Base-by-base conservation (phyloP, 1,284 basidiomycete genomes). In the Ganoderma boninense region DNA sequence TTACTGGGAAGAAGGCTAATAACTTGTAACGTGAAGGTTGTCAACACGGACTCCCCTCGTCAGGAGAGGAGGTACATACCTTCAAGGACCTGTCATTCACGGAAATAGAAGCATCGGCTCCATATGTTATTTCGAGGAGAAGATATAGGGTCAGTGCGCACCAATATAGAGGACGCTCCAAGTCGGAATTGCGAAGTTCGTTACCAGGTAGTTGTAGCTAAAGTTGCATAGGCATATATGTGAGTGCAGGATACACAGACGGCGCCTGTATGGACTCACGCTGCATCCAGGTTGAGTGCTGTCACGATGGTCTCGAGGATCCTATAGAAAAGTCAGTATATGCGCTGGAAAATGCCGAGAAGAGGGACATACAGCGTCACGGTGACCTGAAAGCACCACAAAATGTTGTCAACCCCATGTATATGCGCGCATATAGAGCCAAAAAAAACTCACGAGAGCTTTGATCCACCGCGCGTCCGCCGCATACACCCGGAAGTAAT, bases 401-500 rank as follows among this genome's bases (percentile, higher is more conserved):
- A 23, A 49, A 11, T 23, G 4, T 2, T 40, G n/a, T 49, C 5
- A 7, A 49, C 10, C n/a, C 7, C 8, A 10, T 49, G 46, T 2
- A 10, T 20, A 23, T 11, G n/a, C 8, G 2, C 46, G 10, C 38
- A 40, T 40, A 49, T 2, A 8, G 38, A 10, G 38, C 2, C 38
- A 40, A 40, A 49, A 1, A 5, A 20, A 23, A 23, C 62, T 63
- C 43, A 63, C 62, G 29, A 44, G n/a, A 1, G 29, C n/a, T 29
- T 63, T 63, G 14, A 46, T 23, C 40, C 40, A 44, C 1, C n/a
- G 14, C 16, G 42, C 38, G 23, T 63, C 62, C n/a, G 40, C 16
- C n/a, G 62, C n/a, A 46, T 35, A 63, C 29, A 46, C 42, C 26
- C 62, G 26, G 10, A 16, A 63, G 62, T 63, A 63, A 8, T 32